These are phyloP conservation scores for Globisporangium nagaii DNA, from an alignment of 352 stramenopile species.

Conservation along the genomic window DNA sequence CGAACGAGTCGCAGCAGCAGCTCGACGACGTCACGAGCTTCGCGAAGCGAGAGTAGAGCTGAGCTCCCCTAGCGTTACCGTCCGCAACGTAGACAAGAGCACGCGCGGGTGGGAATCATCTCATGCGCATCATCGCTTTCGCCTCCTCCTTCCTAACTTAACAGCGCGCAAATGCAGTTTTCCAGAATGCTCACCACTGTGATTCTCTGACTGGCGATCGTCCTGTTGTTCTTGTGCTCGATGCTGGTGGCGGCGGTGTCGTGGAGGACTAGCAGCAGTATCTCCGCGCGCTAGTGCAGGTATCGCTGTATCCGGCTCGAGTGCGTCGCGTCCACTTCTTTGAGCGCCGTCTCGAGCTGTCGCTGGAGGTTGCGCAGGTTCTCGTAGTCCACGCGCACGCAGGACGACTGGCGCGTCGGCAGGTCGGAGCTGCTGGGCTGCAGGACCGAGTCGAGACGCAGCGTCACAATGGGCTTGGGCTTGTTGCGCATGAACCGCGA, in stretches of 20 bases:
- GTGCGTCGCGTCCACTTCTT: conserved; percentile 65
- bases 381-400: conserved; percentile 57
- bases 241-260: too few species aligned
- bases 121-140: neutral
- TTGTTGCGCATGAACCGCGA: conserved; percentile 57
- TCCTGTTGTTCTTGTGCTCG: too few species aligned
- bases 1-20: conserved; percentile 64
- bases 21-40: conserved; percentile 78
- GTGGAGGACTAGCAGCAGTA: too few species aligned
- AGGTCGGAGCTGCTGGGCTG: conserved; percentile 13
- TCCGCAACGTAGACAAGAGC: too few species aligned
- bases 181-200: too few species aligned
- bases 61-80: neutral
- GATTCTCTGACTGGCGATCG: too few species aligned
- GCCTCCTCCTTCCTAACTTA: too few species aligned
- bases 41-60: conserved; percentile 35
- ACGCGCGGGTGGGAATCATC: too few species aligned
- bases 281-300: conserved; percentile 36
- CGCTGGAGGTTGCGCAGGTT: conserved; percentile 59
- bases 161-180: too few species aligned
- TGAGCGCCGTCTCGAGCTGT: conserved; percentile 59
- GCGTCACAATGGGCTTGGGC: conserved; percentile 63
- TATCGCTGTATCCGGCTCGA: conserved; percentile 72
- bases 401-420: conserved; percentile 29
- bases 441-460: conserved; percentile 44